Evolutionary conservation across 768 basidiomycete genomes (phyloP), one percentile per base, ranked within the genome.

Genomic region (Dendrothele bispora): DNA sequence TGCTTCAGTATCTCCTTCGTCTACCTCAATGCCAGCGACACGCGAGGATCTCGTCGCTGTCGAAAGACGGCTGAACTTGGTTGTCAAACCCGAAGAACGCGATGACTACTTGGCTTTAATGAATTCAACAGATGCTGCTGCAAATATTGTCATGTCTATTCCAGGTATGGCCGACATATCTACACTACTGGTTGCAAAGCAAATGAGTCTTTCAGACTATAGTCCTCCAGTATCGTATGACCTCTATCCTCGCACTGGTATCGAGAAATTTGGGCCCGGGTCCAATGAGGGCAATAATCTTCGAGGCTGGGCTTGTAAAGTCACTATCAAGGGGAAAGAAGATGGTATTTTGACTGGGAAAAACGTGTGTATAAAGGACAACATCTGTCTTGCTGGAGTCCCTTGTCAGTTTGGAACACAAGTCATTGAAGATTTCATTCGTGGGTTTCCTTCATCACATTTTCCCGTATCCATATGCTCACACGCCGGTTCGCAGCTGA

Each of bases 291-390:
- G 62, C 14, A 67, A 71, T 35, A 49, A 50, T n/a, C 55, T 62
- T 30, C 59, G 62, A 28, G 68, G 59, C 27, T 71, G 69, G 69
- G 66, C 65, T 14, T 65, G 64, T 38, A 69, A 68, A 53, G 65
- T 56, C 2, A 62, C 59, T n/a, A 59, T 71, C 18, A 43, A 63
- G 32, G 61, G 62, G 29, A 57, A 57, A 34, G 37, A 52, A 20
- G 58, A 62, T 17, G 65, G 67, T 7, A 49, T 71, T 3, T 53
- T 76, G 4, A 59, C 62, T 11, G 69, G 71, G 8, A 67, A 63
- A 48, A 70, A 62, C 27, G 58, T 75, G n/a, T 62, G 67, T n/a
- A 44, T 75, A 24, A 75, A 77, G 61, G 74, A 74, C 47, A 71
- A 65, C 10, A 58, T 74, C 25, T 66, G 63, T 36, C 45, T 74